These are phyloP conservation scores for Globisporangium orthogonon DNA, from an alignment of 352 stramenopile species.

Conservation along the genomic window DNA sequence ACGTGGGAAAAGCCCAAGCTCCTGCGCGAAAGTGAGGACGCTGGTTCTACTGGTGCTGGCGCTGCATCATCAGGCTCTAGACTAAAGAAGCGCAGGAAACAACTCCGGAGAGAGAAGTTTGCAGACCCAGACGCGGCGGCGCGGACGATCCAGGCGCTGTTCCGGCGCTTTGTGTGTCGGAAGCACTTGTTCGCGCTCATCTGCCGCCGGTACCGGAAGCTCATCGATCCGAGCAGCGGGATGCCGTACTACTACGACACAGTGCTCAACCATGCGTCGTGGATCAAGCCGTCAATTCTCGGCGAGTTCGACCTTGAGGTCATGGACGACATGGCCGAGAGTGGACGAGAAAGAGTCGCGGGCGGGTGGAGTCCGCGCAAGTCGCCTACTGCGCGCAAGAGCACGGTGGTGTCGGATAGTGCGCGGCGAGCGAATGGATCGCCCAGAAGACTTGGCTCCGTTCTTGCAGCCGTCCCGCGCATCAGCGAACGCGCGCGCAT, in stretches of 20 bases:
- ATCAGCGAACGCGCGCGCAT: slow-evolving; percentile 47
- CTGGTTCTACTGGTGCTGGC: background rate
- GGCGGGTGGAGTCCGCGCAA: slow-evolving; percentile 4
- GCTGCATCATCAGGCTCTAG: background rate
- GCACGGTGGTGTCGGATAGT: slow-evolving; percentile 3
- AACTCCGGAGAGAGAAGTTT: slow-evolving; percentile 26
- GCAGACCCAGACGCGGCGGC: slow-evolving; percentile 31
- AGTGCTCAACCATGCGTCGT: slow-evolving; percentile 31
- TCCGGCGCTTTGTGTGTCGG: slow-evolving; percentile 41
- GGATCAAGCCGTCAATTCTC: slow-evolving; percentile 57
- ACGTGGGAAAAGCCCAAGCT: slow-evolving; percentile 59
- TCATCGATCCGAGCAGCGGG: slow-evolving; percentile 32
- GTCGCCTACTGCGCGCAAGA: slow-evolving; percentile 8
- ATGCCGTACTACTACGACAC: slow-evolving; percentile 68
- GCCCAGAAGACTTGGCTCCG: background rate
- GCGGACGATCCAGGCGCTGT: slow-evolving; percentile 51
- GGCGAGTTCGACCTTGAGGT: slow-evolving; percentile 47
- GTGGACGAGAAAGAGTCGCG: background rate
- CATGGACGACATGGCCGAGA: slow-evolving; percentile 3
- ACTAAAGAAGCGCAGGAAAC: slow-evolving; percentile 6
- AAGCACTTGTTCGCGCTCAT: slow-evolving; percentile 36
- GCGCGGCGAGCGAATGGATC: background rate
- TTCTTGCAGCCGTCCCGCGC: slow-evolving; percentile 9
- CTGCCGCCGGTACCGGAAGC: slow-evolving; percentile 48
- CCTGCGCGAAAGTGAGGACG: slow-evolving; percentile 13